Evolutionary conservation across 495 filamentous ascomycete genomes (phyloP), one percentile per base, ranked within the genome.

Genomic region (Trichoderma gamsii): DNA sequence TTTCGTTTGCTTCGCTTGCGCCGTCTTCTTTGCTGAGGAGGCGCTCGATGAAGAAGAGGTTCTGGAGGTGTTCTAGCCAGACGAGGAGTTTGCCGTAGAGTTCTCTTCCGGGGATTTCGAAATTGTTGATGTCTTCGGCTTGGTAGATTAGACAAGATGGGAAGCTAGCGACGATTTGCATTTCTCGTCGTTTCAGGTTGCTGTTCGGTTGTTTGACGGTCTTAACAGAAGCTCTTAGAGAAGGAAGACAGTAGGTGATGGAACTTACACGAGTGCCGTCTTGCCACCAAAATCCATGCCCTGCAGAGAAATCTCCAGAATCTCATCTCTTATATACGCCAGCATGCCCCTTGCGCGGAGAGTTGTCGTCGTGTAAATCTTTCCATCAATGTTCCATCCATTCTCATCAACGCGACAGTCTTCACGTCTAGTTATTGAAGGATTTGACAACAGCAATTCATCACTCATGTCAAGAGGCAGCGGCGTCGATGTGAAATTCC

Each of bases 31-130:
- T 78, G 56, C 56, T 61, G 56, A 88, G 32, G 13, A 69, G 79
- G 18, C 86, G 77, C 68, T 88, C 82, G 8, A 89, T 76, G 25
- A 89, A 76, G 70, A 89, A 89, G 21, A 82, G 78, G 25, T 85
- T 87, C 23, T 87, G 80, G 0, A 85, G 73, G 69, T 86, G 82
- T 41, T 84, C 82, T 3, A 86, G 77, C 63, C 82, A 82, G 11
- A 82, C 71, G 29, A 81, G 76, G 25, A 82, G 69, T 7, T 70
- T 69, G 44, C 65, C 32, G 65, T 68, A 70, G 5, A 74, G n/a
- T 3, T 56, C 38, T 66, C 71, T 7, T 68, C 76, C 51, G 71
- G 72, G 38, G 68, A 79, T 9, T 27, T 72, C 41, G 65, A 35
- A 69, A 67, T 76, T 66, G n/a, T 76, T 71, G 12, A 72, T 59